A percentile compares a stretch with the other conserved stretches of the same genome.
These are phyloP conservation scores for Sphagnum magellanicum DNA, from an alignment of 228 moss, liverwort and hornwort genomes.

Conservation along the genomic window DNA sequence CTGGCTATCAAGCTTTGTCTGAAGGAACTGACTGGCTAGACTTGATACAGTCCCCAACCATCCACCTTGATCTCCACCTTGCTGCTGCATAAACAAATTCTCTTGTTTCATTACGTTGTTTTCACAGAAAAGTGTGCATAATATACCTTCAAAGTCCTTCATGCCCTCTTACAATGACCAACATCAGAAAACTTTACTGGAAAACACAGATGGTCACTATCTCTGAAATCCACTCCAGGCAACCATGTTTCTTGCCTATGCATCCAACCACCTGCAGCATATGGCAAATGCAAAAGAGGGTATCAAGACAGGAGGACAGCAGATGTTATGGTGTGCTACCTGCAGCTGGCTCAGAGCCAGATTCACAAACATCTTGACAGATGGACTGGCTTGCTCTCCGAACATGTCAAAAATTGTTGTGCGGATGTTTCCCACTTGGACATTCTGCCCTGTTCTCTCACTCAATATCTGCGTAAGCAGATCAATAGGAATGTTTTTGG, in stretches of 20 bases:
- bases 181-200: too few species aligned
- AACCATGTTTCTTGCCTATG: too few species aligned
- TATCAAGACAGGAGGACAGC: too few species aligned
- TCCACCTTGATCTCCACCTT: conserved; percentile 27
- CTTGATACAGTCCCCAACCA: conserved; percentile 36
- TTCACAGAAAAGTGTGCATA: too few species aligned
- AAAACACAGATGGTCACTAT: too few species aligned
- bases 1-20: conserved; percentile 42
- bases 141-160: too few species aligned
- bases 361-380: conserved; percentile 51
- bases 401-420: conserved; percentile 62
- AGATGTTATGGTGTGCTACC: conserved; percentile 9
- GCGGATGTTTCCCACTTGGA: conserved; percentile 48
- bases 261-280: too few species aligned
- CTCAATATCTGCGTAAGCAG: conserved; percentile 44
- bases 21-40: conserved; percentile 36
- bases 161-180: too few species aligned
- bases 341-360: conserved; percentile 40
- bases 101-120: too few species aligned
- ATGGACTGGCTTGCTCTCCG: conserved; percentile 51
- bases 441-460: conserved; percentile 48
- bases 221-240: too few species aligned
- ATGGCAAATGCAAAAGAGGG: too few species aligned
- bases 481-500: conserved; percentile 33
- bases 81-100: conserved; percentile 11